Evolutionary conservation across 2,329 filamentous ascomycete species (phyloP).

Genomic region (Claviceps sp.): DNA sequence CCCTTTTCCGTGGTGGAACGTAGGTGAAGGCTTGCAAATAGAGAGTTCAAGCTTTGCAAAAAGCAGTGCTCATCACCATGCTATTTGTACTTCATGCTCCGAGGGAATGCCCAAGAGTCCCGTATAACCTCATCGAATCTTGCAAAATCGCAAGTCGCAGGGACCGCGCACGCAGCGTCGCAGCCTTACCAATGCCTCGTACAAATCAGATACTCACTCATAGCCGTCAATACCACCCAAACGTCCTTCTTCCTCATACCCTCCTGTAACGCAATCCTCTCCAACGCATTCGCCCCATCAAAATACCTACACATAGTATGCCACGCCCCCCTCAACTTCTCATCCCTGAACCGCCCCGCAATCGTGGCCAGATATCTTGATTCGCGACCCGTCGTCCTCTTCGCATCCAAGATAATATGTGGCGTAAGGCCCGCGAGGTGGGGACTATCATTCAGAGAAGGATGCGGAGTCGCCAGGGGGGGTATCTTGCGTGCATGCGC

Average conservation of each 20-base stretch:
- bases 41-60: too few species aligned
- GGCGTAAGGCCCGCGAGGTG: constrained; percentile 46
- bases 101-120: too few species aligned
- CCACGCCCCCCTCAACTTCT: constrained; percentile 54
- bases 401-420: constrained; percentile 63
- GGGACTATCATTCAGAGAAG: constrained; percentile 40
- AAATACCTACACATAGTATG: constrained; percentile 69
- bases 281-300: constrained; percentile 71
- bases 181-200: constrained; percentile 52
- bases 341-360: constrained; percentile 37
- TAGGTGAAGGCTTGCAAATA: too few species aligned
- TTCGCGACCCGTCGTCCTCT: constrained; percentile 65
- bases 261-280: constrained; percentile 75
- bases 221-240: constrained; percentile 50
- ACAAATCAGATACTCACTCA: constrained; percentile 54
- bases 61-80: too few species aligned
- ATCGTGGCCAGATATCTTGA: constrained; percentile 57
- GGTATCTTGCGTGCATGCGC: constrained; percentile 37
- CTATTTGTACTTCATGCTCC: too few species aligned
- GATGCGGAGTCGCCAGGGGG: constrained; percentile 38
- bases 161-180: too few species aligned
- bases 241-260: constrained; percentile 76
- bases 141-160: too few species aligned
- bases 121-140: too few species aligned
- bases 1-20: too few species aligned